These are phyloP conservation scores for Lepraria neglecta DNA, from an alignment of 495 filamentous ascomycete genomes.

Conservation along the genomic window DNA sequence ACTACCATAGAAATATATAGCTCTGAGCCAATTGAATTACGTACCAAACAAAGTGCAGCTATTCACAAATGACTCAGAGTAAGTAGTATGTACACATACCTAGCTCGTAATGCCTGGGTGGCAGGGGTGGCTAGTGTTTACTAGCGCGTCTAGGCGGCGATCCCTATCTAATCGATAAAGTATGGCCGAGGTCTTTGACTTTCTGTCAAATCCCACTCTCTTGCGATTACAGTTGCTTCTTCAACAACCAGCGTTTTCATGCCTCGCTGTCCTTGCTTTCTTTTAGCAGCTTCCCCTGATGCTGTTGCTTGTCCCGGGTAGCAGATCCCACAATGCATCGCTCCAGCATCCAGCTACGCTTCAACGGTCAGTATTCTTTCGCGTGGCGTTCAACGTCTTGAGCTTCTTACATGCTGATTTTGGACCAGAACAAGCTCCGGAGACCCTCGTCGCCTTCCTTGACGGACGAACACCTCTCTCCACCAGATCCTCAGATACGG, in stretches of 20 bases:
- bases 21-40: not conserved
- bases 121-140: too few relatives aligned
- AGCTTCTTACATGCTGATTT: conserved; percentile 1
- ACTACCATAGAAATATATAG: conserved; percentile 6
- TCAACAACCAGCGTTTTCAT: not conserved
- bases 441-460: conserved; percentile 13
- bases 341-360: conserved; percentile 4
- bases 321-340: conserved; percentile 8
- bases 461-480: not conserved
- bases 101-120: too few relatives aligned
- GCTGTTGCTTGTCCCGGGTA: not conserved
- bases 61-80: too few relatives aligned
- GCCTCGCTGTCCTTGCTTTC: not conserved
- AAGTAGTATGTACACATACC: too few relatives aligned
- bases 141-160: too few relatives aligned
- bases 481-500: not conserved
- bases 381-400: not conserved
- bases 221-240: not conserved
- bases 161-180: too few relatives aligned
- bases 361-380: not conserved
- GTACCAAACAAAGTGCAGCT: too few relatives aligned
- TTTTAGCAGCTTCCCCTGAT: too few relatives aligned
- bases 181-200: not conserved
- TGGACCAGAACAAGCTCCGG: conserved; percentile 6
- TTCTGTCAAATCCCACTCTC: not conserved